Percentiles rank a stretch among this genome's conserved stretches.
phyloP scores from a whole-genome alignment of 2,329 filamentous ascomycete genomes.

The Scedosporium apiospermum region DNA sequence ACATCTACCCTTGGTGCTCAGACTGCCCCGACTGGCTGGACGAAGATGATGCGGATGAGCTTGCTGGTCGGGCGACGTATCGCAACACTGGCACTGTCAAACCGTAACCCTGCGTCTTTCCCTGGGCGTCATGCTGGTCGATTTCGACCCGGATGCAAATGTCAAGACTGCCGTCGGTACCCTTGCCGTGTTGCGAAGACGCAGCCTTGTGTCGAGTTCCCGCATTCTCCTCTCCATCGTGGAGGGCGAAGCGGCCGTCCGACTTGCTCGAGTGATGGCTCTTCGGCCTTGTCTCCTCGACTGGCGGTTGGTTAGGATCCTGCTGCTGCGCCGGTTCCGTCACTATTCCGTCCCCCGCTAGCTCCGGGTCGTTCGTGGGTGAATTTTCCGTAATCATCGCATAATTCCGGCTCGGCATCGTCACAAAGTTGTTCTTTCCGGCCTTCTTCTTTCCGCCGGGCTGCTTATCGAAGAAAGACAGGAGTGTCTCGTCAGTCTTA shows the following conservation, averaged over 20 bases:
- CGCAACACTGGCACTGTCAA: constrained; percentile 70
- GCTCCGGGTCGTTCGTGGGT: constrained; percentile 34
- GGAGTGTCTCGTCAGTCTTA: constrained; percentile 83
- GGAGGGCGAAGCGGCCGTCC: constrained; percentile 62
- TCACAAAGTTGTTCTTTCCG: constrained; percentile 67
- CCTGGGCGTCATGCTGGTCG: constrained; percentile 70
- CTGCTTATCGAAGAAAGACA: constrained; percentile 86
- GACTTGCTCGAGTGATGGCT: constrained; percentile 31
- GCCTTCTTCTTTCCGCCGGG: constrained; percentile 71
- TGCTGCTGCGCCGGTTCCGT: not conserved
- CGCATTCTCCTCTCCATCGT: constrained; percentile 65
- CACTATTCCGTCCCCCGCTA: not conserved
- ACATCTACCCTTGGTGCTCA: not conserved
- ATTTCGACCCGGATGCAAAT: constrained; percentile 82
- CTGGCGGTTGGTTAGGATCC: not conserved
- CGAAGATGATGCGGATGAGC: not conserved
- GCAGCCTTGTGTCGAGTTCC: constrained; percentile 73
- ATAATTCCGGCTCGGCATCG: constrained; percentile 90
- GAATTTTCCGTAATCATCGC: constrained; percentile 83
- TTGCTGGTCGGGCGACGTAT: constrained; percentile 14
- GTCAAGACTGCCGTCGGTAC: constrained; percentile 58
- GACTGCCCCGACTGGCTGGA: not conserved
- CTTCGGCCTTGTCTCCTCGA: not conserved
- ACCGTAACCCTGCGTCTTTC: constrained; percentile 74
- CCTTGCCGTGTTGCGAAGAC: constrained; percentile 43